Evolutionary conservation across 2,329 filamentous ascomycete species (phyloP).

Genomic region (Talaromyces piceae): DNA sequence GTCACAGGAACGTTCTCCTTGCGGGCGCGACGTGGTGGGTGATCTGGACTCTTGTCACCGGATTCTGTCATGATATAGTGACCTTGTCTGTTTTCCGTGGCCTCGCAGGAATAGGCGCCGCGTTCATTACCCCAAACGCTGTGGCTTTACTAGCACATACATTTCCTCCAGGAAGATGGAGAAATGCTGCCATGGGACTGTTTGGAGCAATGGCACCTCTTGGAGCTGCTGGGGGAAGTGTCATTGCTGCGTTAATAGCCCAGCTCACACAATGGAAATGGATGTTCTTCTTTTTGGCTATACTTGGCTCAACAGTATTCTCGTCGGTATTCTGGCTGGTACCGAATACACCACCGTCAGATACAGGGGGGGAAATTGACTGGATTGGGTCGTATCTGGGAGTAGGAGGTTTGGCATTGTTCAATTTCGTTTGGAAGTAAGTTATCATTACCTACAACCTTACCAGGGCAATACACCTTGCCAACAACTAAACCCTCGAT

Average conservation of each 20-base stretch:
- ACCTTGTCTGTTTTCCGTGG: constrained; percentile 41
- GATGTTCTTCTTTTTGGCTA: no score
- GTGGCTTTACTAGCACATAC: constrained; percentile 44
- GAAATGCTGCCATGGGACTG: constrained; percentile 41
- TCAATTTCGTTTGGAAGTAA: constrained; percentile 47
- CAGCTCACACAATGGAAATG: constrained; percentile 32
- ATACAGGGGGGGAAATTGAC: constrained; percentile 34
- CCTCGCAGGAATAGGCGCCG: constrained; percentile 45
- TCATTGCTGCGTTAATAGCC: constrained; percentile 35
- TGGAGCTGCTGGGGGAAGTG: constrained; percentile 37
- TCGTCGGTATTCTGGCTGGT: no score
- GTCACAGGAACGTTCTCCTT: constrained; percentile 50
- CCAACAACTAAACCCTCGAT: not conserved
- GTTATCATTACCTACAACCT: no score
- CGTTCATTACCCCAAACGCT: constrained; percentile 45
- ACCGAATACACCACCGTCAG: constrained; percentile 25
- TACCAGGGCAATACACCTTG: not conserved
- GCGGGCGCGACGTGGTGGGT: constrained; percentile 50
- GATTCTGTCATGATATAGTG: constrained; percentile 38
- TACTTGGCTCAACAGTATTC: no score
- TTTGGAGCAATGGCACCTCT: constrained; percentile 44
- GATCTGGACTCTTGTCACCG: constrained; percentile 46
- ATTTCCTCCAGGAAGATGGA: constrained; percentile 40
- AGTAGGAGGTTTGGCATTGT: constrained; percentile 36
- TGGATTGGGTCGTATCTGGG: constrained; percentile 36